A percentile compares a stretch with the other conserved stretches of the same genome.
Conservation (phyloP, 805 yeast species). For the Candida taoyuanica region DNA sequence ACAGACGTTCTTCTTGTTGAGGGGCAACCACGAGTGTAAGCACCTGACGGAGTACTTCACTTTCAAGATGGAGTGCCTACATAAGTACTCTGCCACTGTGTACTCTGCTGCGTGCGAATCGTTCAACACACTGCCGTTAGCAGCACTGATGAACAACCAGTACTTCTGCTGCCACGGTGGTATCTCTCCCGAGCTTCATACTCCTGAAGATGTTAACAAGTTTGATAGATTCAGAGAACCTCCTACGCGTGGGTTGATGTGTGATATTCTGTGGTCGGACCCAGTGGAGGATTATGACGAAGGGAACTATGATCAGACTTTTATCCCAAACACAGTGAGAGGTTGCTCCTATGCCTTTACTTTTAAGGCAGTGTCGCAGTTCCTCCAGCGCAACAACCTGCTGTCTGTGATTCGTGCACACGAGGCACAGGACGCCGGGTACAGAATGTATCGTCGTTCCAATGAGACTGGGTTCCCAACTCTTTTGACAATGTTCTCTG, state of each 20-base stretch:
- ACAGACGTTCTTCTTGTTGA: constrained; percentile 65
- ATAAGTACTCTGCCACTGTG: constrained; percentile 63
- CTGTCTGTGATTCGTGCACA: constrained; percentile 91
- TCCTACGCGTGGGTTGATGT: constrained; percentile 89
- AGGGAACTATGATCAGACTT: constrained; percentile 45
- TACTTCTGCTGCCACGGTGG: constrained; percentile 98
- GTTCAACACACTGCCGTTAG: constrained; percentile 84
- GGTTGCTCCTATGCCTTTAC: constrained; percentile 93
- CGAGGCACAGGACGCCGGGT: constrained; percentile 97
- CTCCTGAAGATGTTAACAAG: constrained; percentile 61
- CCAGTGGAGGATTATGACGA: constrained; percentile 88
- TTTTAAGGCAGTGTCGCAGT: constrained; percentile 68
- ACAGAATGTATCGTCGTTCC: constrained; percentile 87
- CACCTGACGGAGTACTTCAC: constrained; percentile 94
- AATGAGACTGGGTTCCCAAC: constrained; percentile 84
- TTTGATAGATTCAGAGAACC: constrained; percentile 86
- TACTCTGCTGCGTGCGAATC: constrained; percentile 73
- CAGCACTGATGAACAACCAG: constrained; percentile 90
- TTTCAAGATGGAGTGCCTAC: constrained; percentile 83
- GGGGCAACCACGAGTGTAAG: constrained; percentile 95
- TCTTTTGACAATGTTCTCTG: constrained; percentile 85
- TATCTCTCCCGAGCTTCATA: constrained; percentile 74
- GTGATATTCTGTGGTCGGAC: constrained; percentile 95
- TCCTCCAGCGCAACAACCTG: constrained; percentile 71
- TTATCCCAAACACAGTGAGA: constrained; percentile 65